Percentiles rank a stretch among this genome's conserved stretches.
These are phyloP conservation scores for Schoenoplectus tabernaemontani DNA, from an alignment of 202 grass and related monocot genomes.

Conservation along the genomic window DNA sequence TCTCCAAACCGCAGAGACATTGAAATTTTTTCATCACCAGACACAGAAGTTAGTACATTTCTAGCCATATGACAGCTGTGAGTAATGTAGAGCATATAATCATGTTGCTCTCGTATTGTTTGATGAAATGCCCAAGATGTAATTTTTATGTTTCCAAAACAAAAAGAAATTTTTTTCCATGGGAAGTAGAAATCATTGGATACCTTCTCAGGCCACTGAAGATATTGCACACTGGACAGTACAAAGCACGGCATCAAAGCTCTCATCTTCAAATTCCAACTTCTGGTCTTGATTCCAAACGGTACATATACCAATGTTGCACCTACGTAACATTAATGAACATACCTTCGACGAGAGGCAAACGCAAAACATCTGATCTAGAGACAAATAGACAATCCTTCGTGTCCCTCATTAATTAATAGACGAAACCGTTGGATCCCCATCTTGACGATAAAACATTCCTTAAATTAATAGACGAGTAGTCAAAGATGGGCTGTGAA, in stretches of 20 bases:
- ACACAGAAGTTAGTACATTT: background rate
- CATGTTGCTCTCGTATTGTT: background rate
- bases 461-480: no score
- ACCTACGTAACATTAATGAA: no score
- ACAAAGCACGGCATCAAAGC: conserved; percentile 71
- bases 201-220: conserved; percentile 77
- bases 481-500: no score
- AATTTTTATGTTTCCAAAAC: background rate
- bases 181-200: background rate
- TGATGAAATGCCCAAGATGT: background rate
- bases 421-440: no score
- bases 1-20: background rate
- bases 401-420: no score
- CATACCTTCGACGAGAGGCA: no score
- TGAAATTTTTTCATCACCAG: background rate
- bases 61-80: background rate
- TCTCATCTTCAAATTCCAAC: conserved; percentile 34
- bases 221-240: conserved; percentile 80
- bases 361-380: no score
- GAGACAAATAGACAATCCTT: no score
- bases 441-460: no score
- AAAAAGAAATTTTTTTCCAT: background rate
- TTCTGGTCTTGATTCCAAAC: conserved; percentile 56
- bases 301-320: no score
- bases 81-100: no score